These are phyloP conservation scores for Xylaria sp. DNA, from an alignment of 2,329 filamentous ascomycete species.

Conservation along the genomic window DNA sequence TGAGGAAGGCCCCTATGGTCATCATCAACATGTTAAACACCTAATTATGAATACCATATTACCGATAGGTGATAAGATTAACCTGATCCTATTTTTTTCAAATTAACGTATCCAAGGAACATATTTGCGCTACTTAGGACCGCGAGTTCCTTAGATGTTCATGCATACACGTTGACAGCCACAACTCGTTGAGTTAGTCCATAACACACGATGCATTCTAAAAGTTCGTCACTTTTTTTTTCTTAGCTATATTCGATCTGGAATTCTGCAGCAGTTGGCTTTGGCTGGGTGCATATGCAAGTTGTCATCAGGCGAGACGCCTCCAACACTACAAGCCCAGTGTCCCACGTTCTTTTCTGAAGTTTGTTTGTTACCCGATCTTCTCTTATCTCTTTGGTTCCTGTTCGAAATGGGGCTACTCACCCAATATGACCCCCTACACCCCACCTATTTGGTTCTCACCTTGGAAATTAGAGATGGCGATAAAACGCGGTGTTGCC, in stretches of 20 bases:
- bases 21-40: background rate
- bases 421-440: background rate
- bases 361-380: slow-evolving; percentile 11
- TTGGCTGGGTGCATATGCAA: slow-evolving; percentile 27
- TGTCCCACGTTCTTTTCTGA: slow-evolving; percentile 17
- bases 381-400: background rate
- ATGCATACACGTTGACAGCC: background rate
- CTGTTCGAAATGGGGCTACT: background rate
- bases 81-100: no score
- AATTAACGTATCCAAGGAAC: background rate
- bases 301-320: slow-evolving; percentile 18
- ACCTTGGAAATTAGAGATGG: background rate
- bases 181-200: background rate
- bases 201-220: background rate
- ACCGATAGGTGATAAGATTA: no score
- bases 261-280: slow-evolving; percentile 19
- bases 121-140: background rate
- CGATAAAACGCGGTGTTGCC: background rate
- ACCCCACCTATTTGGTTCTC: no score
- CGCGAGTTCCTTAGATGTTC: no score
- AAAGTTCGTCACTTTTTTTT: no score
- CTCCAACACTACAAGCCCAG: slow-evolving; percentile 9
- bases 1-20: background rate
- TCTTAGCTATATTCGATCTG: slow-evolving; percentile 15
- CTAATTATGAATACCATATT: background rate